phyloP scores from a whole-genome alignment of 208 protist species.

The Jaenimonas drosophilae region DNA sequence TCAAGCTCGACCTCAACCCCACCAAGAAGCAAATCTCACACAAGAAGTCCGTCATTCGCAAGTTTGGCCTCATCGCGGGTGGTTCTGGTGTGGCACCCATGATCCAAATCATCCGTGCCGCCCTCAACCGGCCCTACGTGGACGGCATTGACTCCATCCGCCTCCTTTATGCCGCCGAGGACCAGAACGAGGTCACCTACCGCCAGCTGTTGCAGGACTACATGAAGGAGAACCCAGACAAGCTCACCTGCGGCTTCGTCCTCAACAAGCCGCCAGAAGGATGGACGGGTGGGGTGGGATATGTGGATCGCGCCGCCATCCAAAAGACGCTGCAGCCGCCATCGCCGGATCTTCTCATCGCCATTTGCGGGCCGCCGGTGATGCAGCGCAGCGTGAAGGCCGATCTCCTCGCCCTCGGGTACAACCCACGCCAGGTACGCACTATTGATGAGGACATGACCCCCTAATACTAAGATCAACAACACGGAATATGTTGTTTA shows the following conservation, averaged over 20 bases:
- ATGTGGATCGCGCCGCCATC: conserved; percentile 22
- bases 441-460: conserved; percentile 48
- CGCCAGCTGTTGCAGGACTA: conserved; percentile 20
- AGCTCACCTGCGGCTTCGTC: conserved; percentile 35
- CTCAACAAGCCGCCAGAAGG: conserved; percentile 39
- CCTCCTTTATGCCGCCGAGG: conserved; percentile 52
- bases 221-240: conserved; percentile 22
- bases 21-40: conserved; percentile 36
- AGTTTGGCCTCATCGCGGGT: conserved; percentile 45
- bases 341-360: conserved; percentile 53
- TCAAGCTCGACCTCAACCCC: conserved; percentile 28
- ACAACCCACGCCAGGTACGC: conserved; percentile 41
- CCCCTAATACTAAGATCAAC: conserved; percentile 8
- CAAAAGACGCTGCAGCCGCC: conserved; percentile 31
- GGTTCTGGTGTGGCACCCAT: conserved; percentile 68
- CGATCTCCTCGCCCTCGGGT: conserved; percentile 32
- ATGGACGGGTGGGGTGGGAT: conserved; percentile 60
- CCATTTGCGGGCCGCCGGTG: conserved; percentile 67
- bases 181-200: conserved; percentile 50
- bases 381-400: conserved; percentile 62
- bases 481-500: background rate
- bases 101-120: conserved; percentile 68
- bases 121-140: conserved; percentile 30
- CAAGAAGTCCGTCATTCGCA: conserved; percentile 23
- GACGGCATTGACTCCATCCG: conserved; percentile 37